Percentiles rank a stretch among this genome's conserved stretches.
These are phyloP conservation scores for Teunomyces tritomae DNA, from an alignment of 805 yeast species.

Conservation along the genomic window DNA sequence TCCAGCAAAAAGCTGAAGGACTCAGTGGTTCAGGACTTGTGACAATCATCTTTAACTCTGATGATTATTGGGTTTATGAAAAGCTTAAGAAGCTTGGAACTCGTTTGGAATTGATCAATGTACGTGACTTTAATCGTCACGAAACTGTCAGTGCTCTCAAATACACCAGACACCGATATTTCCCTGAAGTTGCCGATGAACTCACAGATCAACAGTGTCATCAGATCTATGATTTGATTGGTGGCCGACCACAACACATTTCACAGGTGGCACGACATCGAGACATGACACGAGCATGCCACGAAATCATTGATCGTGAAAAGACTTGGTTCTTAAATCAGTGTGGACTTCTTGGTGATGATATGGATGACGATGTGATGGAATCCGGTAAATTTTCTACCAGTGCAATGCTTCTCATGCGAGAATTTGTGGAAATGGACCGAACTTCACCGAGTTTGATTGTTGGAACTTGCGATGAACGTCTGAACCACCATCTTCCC, in stretches of 20 bases:
- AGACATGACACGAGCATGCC: conserved; percentile 60
- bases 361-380: conserved; percentile 89
- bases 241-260: conserved; percentile 83
- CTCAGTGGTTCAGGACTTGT: conserved; percentile 71
- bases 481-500: conserved; percentile 55
- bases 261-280: conserved; percentile 63
- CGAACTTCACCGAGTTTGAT: conserved; percentile 27
- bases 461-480: conserved; percentile 1
- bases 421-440: conserved; percentile 71
- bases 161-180: conserved; percentile 45
- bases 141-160: conserved; percentile 57
- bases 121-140: conserved; percentile 55
- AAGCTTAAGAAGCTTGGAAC: conserved; percentile 70
- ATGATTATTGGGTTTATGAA: conserved; percentile 86
- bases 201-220: conserved; percentile 39
- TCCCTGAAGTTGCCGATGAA: conserved; percentile 22
- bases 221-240: conserved; percentile 64
- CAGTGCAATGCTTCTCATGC: conserved; percentile 70
- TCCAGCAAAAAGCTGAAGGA: conserved; percentile 82
- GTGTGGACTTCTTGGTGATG: conserved; percentile 72
- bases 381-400: conserved; percentile 74
- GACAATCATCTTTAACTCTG: conserved; percentile 71
- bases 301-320: conserved; percentile 70
- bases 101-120: conserved; percentile 67
- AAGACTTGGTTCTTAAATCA: conserved; percentile 84